A percentile compares a stretch with the other conserved stretches of the same genome.
These are phyloP conservation scores for Gleditsia sinensis DNA, from an alignment of 306 rosid species.

Conservation along the genomic window DNA sequence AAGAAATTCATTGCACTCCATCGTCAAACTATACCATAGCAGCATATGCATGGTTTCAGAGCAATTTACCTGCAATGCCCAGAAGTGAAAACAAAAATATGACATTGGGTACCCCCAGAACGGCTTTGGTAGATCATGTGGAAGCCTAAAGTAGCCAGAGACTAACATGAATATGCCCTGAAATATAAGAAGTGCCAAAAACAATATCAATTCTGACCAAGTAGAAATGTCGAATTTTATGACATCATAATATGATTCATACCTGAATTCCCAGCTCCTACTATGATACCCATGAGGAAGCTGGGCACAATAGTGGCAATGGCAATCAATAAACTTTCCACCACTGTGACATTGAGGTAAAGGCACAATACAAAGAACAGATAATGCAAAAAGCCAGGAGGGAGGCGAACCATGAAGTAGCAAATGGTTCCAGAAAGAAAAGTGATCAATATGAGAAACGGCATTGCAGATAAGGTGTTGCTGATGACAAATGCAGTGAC, in stretches of 20 bases:
- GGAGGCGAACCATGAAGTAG: conserved; percentile 94
- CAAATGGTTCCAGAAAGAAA: conserved; percentile 93
- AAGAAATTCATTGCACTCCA: conserved; percentile 22
- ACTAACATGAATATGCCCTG: conserved; percentile 99
- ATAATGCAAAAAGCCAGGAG: conserved; percentile 88
- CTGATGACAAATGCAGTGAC: conserved; percentile 81
- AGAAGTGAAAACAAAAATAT: conserved; percentile 92
- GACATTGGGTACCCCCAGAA: conserved; percentile 99
- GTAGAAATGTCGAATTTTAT: too few relatives aligned
- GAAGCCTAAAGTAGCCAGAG: conserved; percentile 97
- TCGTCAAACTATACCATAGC: neutral
- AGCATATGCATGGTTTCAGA: neutral
- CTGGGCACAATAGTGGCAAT: conserved; percentile 93
- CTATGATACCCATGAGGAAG: conserved; percentile 97
- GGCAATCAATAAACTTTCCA: conserved; percentile 98
- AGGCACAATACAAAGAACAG: conserved; percentile 89
- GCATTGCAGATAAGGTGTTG: conserved; percentile 90
- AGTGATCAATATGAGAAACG: conserved; percentile 82
- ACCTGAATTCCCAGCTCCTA: conserved; percentile 99
- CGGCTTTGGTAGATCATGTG: conserved; percentile 94
- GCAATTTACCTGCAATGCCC: conserved; percentile 94
- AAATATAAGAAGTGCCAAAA: too few relatives aligned
- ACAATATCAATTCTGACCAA: too few relatives aligned
- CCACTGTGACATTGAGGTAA: conserved; percentile 94
- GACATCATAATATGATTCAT: too few relatives aligned